Percentiles rank a stretch among this genome's conserved stretches.
Conservation (phyloP, 306 rosid genomes). For the Quercus glauca region DNA sequence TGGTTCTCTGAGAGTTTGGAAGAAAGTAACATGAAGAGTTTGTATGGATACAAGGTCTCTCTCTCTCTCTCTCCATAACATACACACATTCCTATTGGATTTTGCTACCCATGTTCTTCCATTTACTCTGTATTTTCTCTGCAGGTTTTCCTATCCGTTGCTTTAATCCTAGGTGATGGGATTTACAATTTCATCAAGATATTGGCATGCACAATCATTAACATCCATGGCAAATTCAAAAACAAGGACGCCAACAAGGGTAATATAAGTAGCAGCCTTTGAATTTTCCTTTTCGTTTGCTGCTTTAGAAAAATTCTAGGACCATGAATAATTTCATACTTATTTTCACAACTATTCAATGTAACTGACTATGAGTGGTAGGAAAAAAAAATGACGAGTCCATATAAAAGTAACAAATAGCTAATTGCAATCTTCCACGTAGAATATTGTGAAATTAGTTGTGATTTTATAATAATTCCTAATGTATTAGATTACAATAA, state of each 20-base stretch:
- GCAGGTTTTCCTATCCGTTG: slow-evolving; percentile 71
- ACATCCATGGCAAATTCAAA: slow-evolving; percentile 27
- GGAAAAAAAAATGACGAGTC: accelerated
- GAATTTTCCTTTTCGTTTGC: slow-evolving; percentile 16
- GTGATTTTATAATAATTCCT: too few relatives aligned
- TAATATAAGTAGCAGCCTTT: slow-evolving; percentile 21
- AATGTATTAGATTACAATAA: too few relatives aligned
- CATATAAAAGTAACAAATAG: too few relatives aligned
- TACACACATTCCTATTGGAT: background rate
- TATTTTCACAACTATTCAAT: too few relatives aligned
- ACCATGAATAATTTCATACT: too few relatives aligned
- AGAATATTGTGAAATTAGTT: too few relatives aligned
- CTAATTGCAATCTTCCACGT: accelerated
- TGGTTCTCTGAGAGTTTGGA: slow-evolving; percentile 72
- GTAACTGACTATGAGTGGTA: too few relatives aligned
- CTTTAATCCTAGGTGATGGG: slow-evolving; percentile 85
- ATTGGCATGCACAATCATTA: slow-evolving; percentile 39
- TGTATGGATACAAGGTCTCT: slow-evolving; percentile 83
- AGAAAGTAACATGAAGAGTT: slow-evolving; percentile 83
- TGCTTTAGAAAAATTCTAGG: too few relatives aligned
- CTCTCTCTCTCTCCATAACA: background rate
- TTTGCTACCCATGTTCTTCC: background rate
- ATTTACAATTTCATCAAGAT: slow-evolving; percentile 76
- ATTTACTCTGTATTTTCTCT: background rate
- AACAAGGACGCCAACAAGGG: slow-evolving; percentile 27